Base-by-base conservation (phyloP, 139 green algal genomes). In the Eudorina sp. region DNA sequence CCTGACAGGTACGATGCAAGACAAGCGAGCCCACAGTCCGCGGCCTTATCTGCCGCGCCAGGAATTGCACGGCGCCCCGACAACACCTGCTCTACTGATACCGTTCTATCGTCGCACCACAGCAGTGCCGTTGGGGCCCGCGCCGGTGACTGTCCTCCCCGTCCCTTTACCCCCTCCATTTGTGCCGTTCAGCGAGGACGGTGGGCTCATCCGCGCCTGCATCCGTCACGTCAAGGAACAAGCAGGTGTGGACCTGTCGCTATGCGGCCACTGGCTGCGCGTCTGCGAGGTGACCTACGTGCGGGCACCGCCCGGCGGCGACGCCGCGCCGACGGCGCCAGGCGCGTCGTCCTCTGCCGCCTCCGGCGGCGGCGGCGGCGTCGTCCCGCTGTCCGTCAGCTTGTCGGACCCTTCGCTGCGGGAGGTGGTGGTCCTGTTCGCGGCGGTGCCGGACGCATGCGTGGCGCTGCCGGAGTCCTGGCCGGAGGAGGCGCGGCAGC, bases 261-360 rank as follows among this genome's bases (percentile, higher is more conserved):
- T 66, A n/a, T 94, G 89, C 92, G 79, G 25, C 41, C 41, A 45
- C n/a, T 97, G 95, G 94, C 80, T 93, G 38, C 93, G 92, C 75
- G 91, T 97, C 46, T 40, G 90, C n/a, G 94, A 97, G 41, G 70
- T 97, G 41, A 91, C 95, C 89, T 97, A 96, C 85, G 70, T 84
- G 48, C 74, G 83, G 0, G 45, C 83, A 4, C 4, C 43, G 27
- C 34, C 51, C 48, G 58, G 40, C 79, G 40, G n/a, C 74, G 5
- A 1, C 51, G 7, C 31, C 62, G 66, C 29, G 19, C 46, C 70
- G 58, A 60, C 66, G 48, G 79, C 58, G 38, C 41, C 79, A 36
- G 78, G n/a, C n/a, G n/a, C 77, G 69, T 43, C 38, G 11, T 27
- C 68, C 2, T 75, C 80, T 58, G 78, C 85, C 7, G 18, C 13